These are phyloP conservation scores for Westerdykella aurantiaca DNA, from an alignment of 2,329 filamentous ascomycete species.

Conservation along the genomic window DNA sequence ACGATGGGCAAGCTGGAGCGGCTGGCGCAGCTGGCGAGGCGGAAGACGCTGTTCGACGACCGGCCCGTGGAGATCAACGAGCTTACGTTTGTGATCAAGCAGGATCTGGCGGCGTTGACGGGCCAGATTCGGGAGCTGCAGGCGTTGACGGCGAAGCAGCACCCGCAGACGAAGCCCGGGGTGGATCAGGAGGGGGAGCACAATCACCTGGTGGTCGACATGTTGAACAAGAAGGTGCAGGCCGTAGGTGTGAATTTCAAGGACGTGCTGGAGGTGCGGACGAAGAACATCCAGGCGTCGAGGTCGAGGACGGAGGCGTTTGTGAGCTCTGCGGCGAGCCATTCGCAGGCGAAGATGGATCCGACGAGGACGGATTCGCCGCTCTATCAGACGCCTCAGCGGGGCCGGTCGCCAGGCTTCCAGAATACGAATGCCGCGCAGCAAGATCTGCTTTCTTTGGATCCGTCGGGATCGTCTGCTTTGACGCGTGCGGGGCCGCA, in stretches of 20 bases:
- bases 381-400: constrained; percentile 72
- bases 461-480: constrained; percentile 54
- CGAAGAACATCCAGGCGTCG: constrained; percentile 96
- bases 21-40: constrained; percentile 86
- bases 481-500: constrained; percentile 47
- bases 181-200: constrained; percentile 83
- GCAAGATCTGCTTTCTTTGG: constrained; percentile 72
- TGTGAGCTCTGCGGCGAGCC: constrained; percentile 79
- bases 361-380: constrained; percentile 74
- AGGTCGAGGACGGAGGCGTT: constrained; percentile 93
- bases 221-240: constrained; percentile 85
- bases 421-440: constrained; percentile 42
- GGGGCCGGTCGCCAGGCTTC: constrained; percentile 52
- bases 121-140: constrained; percentile 83
- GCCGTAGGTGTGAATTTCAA: constrained; percentile 96
- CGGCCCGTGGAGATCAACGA: constrained; percentile 94
- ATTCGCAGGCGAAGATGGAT: constrained; percentile 56
- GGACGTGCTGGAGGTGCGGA: constrained; percentile 90
- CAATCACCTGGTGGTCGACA: constrained; percentile 92
- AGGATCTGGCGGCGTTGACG: constrained; percentile 81
- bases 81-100: constrained; percentile 95
- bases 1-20: constrained; percentile 96
- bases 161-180: constrained; percentile 52
- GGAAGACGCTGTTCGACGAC: constrained; percentile 96
- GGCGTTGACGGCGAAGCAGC: constrained; percentile 67